Percentiles rank a stretch among this genome's conserved stretches.
These are phyloP conservation scores for Nyssa sinensis DNA, from an alignment of 148 eudicot species.

Conservation along the genomic window DNA sequence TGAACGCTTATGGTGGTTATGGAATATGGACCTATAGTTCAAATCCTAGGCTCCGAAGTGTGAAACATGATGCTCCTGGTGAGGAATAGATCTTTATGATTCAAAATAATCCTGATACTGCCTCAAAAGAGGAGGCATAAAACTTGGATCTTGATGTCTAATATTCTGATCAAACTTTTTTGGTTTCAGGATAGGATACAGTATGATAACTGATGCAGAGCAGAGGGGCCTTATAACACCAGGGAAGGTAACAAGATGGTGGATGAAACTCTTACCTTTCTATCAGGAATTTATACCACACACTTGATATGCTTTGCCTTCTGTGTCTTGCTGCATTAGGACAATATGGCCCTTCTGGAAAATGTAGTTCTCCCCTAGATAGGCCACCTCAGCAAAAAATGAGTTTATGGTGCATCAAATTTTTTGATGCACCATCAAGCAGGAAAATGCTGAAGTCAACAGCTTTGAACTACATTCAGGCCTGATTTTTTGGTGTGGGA, in stretches of 20 bases:
- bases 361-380: no score
- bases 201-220: slow-evolving; percentile 95
- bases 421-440: not conserved
- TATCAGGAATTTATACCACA: not conserved
- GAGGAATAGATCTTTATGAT: no score
- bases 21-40: no score
- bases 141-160: not conserved
- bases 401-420: not conserved
- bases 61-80: no score
- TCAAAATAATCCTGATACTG: no score
- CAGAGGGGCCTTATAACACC: slow-evolving; percentile 75
- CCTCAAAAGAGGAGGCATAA: no score
- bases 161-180: not conserved
- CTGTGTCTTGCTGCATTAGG: no score
- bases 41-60: no score
- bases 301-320: no score
- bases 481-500: not conserved
- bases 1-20: no score
- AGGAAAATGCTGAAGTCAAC: not conserved
- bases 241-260: slow-evolving; percentile 61
- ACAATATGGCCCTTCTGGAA: no score
- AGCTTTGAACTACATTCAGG: not conserved
- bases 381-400: not conserved
- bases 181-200: slow-evolving; percentile 84
- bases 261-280: not conserved